Evolutionary conservation across 1,284 basidiomycete species (phyloP), one percentile per base, ranked within the genome.

Genomic region (Cryptococcus neoformans): DNA sequence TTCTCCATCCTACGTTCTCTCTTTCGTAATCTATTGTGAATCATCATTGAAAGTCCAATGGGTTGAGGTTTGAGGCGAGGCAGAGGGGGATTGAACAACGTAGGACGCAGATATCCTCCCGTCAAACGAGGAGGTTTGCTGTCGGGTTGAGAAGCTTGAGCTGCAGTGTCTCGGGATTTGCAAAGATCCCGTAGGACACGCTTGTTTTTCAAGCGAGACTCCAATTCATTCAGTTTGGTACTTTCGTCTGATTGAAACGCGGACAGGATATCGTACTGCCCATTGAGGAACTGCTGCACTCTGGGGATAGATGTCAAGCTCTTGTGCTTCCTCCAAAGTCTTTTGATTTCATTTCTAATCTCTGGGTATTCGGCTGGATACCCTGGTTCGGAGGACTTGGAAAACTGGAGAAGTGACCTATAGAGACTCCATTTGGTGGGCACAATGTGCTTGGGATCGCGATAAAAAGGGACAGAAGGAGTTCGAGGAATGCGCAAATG

Each of bases 51-150:
- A 44, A 92, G 81, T 12, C 81, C 78, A 2, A 76, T 60, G 0
- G 92, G 91, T 62, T 93, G 90, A 0, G 88, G 89, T 55, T 82
- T 84, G 64, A 93, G 75, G 0, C 88, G 83, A 0, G 90, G 90
- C 6, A 93, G 80, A 0, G 88, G 87, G 0, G 75, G 80, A 69
- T 89, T 84, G 74, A 77, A 84, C 6, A 83, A 51, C 0, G 85
- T 81, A 0, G 88, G 82, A 9, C 83, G 83, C 34, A 90, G 69
- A 67, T 84, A 83, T 4, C 80, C 81, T 3, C 89, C 88, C 1
- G 87, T 90, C 54, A 89, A 74, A 86, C 36, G 37, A 47, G 38
- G 34, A 40, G 52, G 40, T 39, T 28, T 41, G 37, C 45, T 44
- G 50, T 59, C 47, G n/a, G 34, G 16, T 10, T 17, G 41, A 17